Base-by-base conservation (phyloP, 2,329 filamentous ascomycete genomes). In the Thelonectria olida region DNA sequence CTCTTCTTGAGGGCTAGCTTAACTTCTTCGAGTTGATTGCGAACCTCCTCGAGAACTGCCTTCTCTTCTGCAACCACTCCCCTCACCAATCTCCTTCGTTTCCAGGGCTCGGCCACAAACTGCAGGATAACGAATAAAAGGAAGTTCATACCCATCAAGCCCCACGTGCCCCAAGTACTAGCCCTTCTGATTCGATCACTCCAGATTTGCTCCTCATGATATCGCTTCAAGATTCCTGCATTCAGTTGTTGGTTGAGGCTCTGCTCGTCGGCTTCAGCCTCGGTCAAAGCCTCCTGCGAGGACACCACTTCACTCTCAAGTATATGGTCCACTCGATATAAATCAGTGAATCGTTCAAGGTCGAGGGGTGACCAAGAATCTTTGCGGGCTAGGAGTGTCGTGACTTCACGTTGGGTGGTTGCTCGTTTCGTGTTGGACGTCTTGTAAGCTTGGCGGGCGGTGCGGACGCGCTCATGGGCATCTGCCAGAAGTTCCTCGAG, bases 161-260 rank as follows among this genome's bases (percentile, higher is more conserved):
- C 96, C 89, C 96, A 98, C 0, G 96, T 99, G 34, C 96, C 95
- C 96, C 96, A 99, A 0, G 96, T 99, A 75, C 92, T 96, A 84
- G 97, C 97, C 67, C 96, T 85, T 34, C 96, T 86, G 74, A 99
- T 99, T 70, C 97, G 95, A 76, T 99, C 96, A 74, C 92, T 97
- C 96, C 96, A 99, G 58, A 99, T 96, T 81, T 99, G 96, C 81
- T 99, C 96, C 80, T 99, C 96, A 77, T 99, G 96, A 78, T 99
- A 99, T 62, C 96, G 88, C 63, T 91, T 91, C 52, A 97, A 82
- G 70, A 98, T 97, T 51, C 90, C 89, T 63, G 90, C 89, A 74
- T 91, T 95, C 54, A 99, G 81, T 70, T 89, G 86, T 53, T 89
- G 87, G 56, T 89, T 87, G 1, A 93, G 86, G 63, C 91, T 89